A percentile compares a stretch with the other conserved stretches of the same genome.
Evolutionary conservation across 768 basidiomycete genomes (phyloP).

Genomic region (Podaxis rugospora): DNA sequence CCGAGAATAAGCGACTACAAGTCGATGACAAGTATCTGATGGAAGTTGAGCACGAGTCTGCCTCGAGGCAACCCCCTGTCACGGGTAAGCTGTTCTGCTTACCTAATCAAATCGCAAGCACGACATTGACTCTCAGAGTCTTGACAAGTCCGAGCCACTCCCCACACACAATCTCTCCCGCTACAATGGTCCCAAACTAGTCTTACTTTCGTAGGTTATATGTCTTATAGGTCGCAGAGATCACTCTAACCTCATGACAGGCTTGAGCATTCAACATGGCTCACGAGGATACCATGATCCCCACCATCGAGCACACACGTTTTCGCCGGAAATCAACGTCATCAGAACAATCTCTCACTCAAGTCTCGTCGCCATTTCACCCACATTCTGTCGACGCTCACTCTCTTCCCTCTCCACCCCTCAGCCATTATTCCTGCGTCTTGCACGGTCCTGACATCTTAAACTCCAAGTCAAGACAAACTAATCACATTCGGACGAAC

Average conservation of each 20-base stretch:
- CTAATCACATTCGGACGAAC: background rate
- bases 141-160: background rate
- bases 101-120: background rate
- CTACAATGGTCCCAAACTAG: conserved; percentile 3
- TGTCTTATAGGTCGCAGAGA: background rate
- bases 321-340: conserved; percentile 1
- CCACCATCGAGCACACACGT: background rate
- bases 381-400: background rate
- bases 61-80: conserved; percentile 5
- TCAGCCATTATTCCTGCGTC: background rate
- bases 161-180: background rate
- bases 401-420: background rate
- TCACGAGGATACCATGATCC: conserved; percentile 1
- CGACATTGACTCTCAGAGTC: background rate
- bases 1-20: background rate
- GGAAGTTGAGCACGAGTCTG: conserved; percentile 8
- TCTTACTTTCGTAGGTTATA: background rate
- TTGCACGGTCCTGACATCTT: background rate
- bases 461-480: background rate
- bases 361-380: background rate
- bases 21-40: conserved; percentile 9
- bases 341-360: background rate
- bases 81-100: background rate
- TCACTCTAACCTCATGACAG: background rate
- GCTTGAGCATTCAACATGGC: background rate